Evolutionary conservation across 2,329 filamentous ascomycete species (phyloP).

Genomic region (Cladosporium sp.): DNA sequence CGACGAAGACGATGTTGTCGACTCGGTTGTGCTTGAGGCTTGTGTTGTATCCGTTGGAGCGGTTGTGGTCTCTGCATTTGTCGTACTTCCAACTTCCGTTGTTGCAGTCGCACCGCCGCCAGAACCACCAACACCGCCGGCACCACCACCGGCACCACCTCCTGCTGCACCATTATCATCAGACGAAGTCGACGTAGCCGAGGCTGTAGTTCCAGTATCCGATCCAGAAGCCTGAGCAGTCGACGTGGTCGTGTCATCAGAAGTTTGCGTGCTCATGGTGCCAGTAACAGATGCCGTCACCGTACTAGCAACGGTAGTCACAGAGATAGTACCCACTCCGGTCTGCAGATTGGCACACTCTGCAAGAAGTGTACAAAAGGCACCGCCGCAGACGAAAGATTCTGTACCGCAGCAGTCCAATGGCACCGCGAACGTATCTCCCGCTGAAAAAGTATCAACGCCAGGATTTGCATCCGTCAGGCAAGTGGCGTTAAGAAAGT

Average conservation of each 20-base stretch:
- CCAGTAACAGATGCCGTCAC: slow-evolving; percentile 10
- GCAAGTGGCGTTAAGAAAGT: slow-evolving; percentile 10
- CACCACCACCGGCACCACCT: background rate
- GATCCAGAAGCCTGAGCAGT: background rate
- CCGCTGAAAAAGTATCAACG: background rate
- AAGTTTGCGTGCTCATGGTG: background rate
- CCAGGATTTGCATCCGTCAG: background rate
- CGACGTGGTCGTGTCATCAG: background rate
- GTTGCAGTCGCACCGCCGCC: background rate
- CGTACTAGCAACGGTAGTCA: background rate
- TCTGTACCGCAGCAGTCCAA: slow-evolving; percentile 10
- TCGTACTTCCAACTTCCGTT: background rate
- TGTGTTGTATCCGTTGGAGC: background rate
- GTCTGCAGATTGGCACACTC: background rate
- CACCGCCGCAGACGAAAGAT: slow-evolving; percentile 4
- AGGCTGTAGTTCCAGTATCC: background rate
- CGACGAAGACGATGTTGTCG: slow-evolving; percentile 4
- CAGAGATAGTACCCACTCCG: background rate
- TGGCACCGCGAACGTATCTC: slow-evolving; percentile 1
- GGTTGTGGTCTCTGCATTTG: background rate
- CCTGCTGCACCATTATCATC: background rate
- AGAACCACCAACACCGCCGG: background rate
- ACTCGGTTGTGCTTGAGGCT: background rate
- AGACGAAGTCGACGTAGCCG: background rate
- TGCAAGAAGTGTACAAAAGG: slow-evolving; percentile 1